Percentiles rank a stretch among this genome's conserved stretches.
phyloP scores from a whole-genome alignment of 352 stramenopile species.

The Phytophthora vignae region DNA sequence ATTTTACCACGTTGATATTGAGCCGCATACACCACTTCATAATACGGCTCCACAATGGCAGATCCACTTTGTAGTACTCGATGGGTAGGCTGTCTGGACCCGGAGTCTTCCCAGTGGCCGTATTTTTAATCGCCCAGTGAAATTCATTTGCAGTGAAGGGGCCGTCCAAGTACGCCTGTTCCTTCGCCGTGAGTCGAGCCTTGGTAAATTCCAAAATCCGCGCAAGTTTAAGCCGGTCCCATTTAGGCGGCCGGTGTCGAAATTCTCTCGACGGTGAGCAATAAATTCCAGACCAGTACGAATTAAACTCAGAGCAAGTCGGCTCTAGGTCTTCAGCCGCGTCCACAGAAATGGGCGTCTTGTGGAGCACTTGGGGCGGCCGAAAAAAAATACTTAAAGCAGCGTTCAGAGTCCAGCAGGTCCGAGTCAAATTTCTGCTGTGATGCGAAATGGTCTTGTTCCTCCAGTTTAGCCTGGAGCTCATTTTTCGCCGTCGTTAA shows the following conservation, averaged over 20 bases:
- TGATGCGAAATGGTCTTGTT: background rate
- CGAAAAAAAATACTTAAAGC: background rate
- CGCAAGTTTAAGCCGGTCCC: background rate
- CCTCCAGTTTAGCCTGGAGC: background rate
- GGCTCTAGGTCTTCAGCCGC: background rate
- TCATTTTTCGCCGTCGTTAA: background rate
- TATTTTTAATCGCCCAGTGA: conserved; percentile 9
- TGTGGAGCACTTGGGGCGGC: background rate
- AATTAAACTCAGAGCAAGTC: background rate
- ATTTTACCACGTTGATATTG: conserved; percentile 14
- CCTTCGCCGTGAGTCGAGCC: background rate
- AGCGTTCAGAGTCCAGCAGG: background rate
- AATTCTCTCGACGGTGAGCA: background rate
- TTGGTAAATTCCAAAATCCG: background rate
- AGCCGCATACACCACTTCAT: conserved; percentile 15
- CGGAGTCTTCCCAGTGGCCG: background rate
- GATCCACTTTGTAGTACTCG: background rate
- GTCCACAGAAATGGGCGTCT: background rate
- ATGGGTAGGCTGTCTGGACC: background rate
- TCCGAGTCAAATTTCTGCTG: background rate
- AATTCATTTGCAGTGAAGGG: conserved; percentile 10
- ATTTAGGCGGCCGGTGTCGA: background rate
- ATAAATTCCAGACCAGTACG: conserved; percentile 1
- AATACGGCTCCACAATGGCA: conserved; percentile 9
- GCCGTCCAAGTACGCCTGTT: background rate